Conservation (phyloP, 768 basidiomycete genomes). For the Lyophyllum atratum region DNA sequence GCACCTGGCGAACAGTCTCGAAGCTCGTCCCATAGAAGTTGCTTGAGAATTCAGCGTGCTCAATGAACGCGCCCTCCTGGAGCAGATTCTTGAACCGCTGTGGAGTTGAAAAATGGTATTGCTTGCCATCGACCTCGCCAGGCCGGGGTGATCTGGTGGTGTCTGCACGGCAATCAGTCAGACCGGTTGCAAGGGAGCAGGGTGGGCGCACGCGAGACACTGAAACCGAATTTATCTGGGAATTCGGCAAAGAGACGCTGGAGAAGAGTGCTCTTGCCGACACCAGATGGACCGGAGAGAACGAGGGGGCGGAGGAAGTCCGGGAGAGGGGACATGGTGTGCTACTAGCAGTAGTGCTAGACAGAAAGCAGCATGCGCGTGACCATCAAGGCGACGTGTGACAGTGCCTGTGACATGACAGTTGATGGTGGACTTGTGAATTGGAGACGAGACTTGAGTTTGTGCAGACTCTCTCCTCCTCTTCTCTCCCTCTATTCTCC, state of each 20-base stretch:
- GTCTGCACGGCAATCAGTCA: slow-evolving; percentile 48
- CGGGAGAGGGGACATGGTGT: slow-evolving; percentile 22
- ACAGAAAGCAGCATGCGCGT: neutral
- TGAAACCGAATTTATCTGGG: slow-evolving; percentile 89
- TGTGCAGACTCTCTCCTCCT: neutral
- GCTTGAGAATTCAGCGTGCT: slow-evolving; percentile 90
- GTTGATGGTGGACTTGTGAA: slow-evolving; percentile 6
- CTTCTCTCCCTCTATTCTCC: neutral
- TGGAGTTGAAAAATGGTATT: slow-evolving; percentile 82
- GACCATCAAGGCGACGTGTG: neutral
- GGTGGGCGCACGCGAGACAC: slow-evolving; percentile 78
- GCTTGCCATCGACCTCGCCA: slow-evolving; percentile 79
- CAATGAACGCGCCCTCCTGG: slow-evolving; percentile 78
- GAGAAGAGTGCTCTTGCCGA: slow-evolving; percentile 92
- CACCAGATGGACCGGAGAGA: slow-evolving; percentile 89
- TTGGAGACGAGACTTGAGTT: neutral
- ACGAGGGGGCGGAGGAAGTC: slow-evolving; percentile 76
- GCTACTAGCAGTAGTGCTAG: neutral
- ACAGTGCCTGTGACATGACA: slow-evolving; percentile 7
- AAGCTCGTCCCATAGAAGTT: slow-evolving; percentile 94
- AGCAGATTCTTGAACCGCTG: slow-evolving; percentile 76
- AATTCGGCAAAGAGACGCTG: slow-evolving; percentile 76
- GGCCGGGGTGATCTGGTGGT: slow-evolving; percentile 86
- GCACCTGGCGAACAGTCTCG: slow-evolving; percentile 70
- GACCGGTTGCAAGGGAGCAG: slow-evolving; percentile 11